Base-by-base conservation (phyloP, 805 yeast genomes). In the Zygosaccharomyces rouxii region DNA sequence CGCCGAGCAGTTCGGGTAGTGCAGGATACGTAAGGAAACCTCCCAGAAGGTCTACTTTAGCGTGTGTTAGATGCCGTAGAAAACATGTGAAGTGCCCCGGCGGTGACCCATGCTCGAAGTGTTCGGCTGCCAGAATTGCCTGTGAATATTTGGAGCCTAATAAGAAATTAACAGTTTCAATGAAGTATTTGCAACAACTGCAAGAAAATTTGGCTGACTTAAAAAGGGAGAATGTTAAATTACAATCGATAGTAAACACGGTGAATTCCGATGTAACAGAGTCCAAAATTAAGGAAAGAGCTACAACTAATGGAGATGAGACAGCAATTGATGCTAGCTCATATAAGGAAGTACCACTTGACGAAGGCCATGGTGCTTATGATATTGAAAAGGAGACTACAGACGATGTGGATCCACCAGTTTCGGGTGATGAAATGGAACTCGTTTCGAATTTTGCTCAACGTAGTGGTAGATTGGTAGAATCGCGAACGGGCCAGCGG, bases 71-170 rank as follows among this genome's bases (percentile, higher is more conserved):
- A 39, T 86, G 94, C 60, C 72, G 92, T 28, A 75, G 79, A 42
- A 73, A 89, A 46, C 94, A 86, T 64, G 79, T 83, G 38, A 78
- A 84, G 53, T 86, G 94, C 59, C 88, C 88, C 11, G 89, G 89
- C 1, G 88, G 87, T 1, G 78, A 81, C 42, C 89, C 89, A 0
- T 86, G 94, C 62, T 64, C 70, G 44, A 81, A 81, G 57, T 86
- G 94, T 60, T 66, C 64, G 11, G 61, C 73, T 42, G 78, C 84
- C 13, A 75, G 73, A 42, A 69, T 80, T 3, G 71, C 72, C 19
- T 86, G 94, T 68, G 89, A 83, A 56, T 86, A 84, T 55, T 75
- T 78, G 16, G 88, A 82, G 59, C 86, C 83, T 7, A 86, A 83
- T 44, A 82, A 79, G 68, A 84, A 85, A 57, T 73, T 86, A 10